Evolutionary conservation across 768 basidiomycete genomes (phyloP).

Genomic region (Pisolithus microcarpus): DNA sequence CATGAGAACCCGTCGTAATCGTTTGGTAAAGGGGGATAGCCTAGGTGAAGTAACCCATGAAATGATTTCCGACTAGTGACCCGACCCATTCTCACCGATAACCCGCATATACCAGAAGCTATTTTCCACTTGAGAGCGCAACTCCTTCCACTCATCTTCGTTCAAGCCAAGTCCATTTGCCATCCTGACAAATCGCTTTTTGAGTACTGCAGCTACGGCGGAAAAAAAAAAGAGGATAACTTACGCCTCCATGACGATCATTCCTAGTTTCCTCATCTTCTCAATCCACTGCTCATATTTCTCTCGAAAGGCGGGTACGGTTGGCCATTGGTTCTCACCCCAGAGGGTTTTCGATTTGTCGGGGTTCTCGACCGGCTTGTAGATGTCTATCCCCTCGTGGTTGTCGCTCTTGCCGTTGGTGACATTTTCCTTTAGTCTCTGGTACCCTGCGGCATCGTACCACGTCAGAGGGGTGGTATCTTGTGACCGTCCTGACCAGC

Average conservation of each 20-base stretch:
- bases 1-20: constrained; percentile 81
- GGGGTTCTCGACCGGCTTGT: constrained; percentile 61
- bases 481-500: neutral
- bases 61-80: neutral
- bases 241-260: constrained; percentile 82
- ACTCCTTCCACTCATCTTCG: constrained; percentile 56
- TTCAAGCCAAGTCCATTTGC: constrained; percentile 72
- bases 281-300: constrained; percentile 70
- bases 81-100: constrained; percentile 44
- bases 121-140: constrained; percentile 68
- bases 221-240: constrained; percentile 22
- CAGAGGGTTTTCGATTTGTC: constrained; percentile 66
- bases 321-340: constrained; percentile 88
- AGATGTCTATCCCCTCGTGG: constrained; percentile 82
- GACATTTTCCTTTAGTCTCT: constrained; percentile 73
- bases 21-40: constrained; percentile 81
- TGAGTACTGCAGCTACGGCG: neutral
- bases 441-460: constrained; percentile 52
- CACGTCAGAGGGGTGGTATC: neutral
- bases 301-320: constrained; percentile 45
- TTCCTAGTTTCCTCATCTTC: constrained; percentile 79
- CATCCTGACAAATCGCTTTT: constrained; percentile 47
- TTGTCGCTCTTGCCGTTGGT: constrained; percentile 80
- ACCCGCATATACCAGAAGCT: constrained; percentile 88
- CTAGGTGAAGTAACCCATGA: constrained; percentile 27